These are phyloP conservation scores for Leptographium flavum DNA, from an alignment of 2,329 filamentous ascomycete genomes.

Conservation along the genomic window DNA sequence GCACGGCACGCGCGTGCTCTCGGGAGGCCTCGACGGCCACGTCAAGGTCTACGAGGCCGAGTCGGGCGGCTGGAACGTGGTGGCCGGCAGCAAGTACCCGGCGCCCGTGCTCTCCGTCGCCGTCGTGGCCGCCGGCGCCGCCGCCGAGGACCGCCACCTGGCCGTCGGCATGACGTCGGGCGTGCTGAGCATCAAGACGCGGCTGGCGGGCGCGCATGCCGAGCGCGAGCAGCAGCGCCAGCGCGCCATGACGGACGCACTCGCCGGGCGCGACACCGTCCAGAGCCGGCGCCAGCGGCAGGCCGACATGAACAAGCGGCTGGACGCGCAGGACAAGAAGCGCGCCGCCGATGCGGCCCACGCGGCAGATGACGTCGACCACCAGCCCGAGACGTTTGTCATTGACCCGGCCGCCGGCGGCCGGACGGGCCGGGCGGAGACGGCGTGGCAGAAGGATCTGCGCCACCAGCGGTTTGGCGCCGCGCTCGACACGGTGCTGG, in stretches of 20 bases:
- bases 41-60: conserved; percentile 97
- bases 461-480: conserved; percentile 62
- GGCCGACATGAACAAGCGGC: conserved; percentile 30
- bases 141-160: conserved; percentile 75
- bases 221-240: conserved; percentile 8
- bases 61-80: conserved; percentile 86
- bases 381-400: conserved; percentile 63
- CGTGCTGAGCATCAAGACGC: conserved; percentile 37
- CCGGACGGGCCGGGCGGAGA: conserved; percentile 29
- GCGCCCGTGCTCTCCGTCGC: conserved; percentile 76
- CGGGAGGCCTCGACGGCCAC: conserved; percentile 84
- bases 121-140: conserved; percentile 54
- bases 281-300: conserved; percentile 53
- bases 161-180: conserved; percentile 92
- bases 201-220: conserved; percentile 10
- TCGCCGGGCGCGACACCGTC: conserved; percentile 63
- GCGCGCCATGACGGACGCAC: conserved; percentile 50
- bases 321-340: conserved; percentile 60
- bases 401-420: conserved; percentile 36
- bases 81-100: conserved; percentile 87
- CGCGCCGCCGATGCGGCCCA: conserved; percentile 61
- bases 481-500: conserved; percentile 68
- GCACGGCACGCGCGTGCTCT: conserved; percentile 66
- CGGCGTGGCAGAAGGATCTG: conserved; percentile 67
- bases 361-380: no score